Evolutionary conservation across 1,284 basidiomycete genomes (phyloP).

Genomic region (Melanopsichium pennsylvanicum): DNA sequence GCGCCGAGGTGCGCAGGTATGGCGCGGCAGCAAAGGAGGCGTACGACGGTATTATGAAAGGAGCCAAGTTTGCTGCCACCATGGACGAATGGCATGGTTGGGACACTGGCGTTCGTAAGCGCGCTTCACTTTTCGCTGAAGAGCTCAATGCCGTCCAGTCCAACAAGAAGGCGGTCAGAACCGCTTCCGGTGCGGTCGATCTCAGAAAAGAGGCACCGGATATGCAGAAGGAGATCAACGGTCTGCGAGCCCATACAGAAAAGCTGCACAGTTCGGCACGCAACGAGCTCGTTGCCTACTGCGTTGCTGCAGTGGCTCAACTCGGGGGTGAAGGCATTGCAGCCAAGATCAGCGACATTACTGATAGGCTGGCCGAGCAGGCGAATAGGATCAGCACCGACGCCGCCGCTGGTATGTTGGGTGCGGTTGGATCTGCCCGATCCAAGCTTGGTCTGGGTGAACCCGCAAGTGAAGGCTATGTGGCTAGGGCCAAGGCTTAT

Average conservation of each 20-base stretch:
- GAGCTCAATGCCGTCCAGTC: constrained; percentile 45
- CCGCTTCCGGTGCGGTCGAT: constrained; percentile 29
- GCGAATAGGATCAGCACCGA: constrained; percentile 43
- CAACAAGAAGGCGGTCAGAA: constrained; percentile 27
- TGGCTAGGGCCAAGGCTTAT: constrained; percentile 39
- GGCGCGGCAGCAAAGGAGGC: constrained; percentile 39
- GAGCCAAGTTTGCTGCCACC: constrained; percentile 55
- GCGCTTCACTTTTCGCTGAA: constrained; percentile 34
- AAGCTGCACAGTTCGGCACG: constrained; percentile 47
- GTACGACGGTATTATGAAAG: constrained; percentile 53
- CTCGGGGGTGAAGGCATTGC: constrained; percentile 45
- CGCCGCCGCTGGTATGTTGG: constrained; percentile 45
- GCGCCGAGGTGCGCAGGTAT: constrained; percentile 50
- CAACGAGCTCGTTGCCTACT: constrained; percentile 43
- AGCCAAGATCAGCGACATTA: constrained; percentile 37
- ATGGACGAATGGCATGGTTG: constrained; percentile 60
- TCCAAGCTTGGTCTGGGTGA: constrained; percentile 38
- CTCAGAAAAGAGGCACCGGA: constrained; percentile 37
- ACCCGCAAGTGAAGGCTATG: constrained; percentile 15
- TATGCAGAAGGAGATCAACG: constrained; percentile 40
- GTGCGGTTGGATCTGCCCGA: constrained; percentile 37
- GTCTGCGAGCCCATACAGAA: constrained; percentile 23
- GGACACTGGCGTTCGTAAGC: constrained; percentile 53
- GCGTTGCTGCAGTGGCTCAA: constrained; percentile 27
- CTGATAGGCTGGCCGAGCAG: constrained; percentile 42